Evolutionary conservation across 2,329 filamentous ascomycete genomes (phyloP), one percentile per base, ranked within the genome.

Genomic region (Clonostachys solani): DNA sequence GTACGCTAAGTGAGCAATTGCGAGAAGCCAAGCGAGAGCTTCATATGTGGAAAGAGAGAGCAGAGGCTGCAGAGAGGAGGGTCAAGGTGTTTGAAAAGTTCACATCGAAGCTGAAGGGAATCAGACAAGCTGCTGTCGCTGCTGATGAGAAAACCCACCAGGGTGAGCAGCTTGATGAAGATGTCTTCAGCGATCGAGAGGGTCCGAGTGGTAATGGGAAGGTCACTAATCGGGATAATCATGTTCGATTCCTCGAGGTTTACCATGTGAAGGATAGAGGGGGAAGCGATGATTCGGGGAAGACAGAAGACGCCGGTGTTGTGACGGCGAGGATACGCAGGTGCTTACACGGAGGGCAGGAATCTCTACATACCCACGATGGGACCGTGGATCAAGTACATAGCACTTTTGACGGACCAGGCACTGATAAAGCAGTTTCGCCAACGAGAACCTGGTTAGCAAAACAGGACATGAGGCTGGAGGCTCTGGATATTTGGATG

Each of bases 61-160:
- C 82, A 0, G 72, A 80, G 54, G 66, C 69, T 5, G 80, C 80
- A 0, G 81, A 86, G 63, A 69, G 64, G 50, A 68, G 74, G 43
- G 57, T 83, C 16, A 65, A 68, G 5, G 68, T 73, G 19, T 71
- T 78, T 49, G 69, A 78, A 56, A 60, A 63, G 38, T 72, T 75
- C 49, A 67, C 65, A 5, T 50, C 57, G 13, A 60, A 60, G 19
- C 38, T 72, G 33, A 59, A 46, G 48, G 44, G 38, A 2, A 49
- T 51, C 16, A 36, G 42, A 10, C 40, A 46, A 16, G 46, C 46
- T 23, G 46, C 43, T 19, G 48, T 29, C 3, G 40, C 36, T 29
- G 40, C 40, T 18, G 46, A 35, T 12, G 10, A 41, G 15, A 7
- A 34, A 36, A 12, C 15, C 16, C 12, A 18, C 7, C 9, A 13